Evolutionary conservation across 1,284 basidiomycete genomes (phyloP), one percentile per base, ranked within the genome.

Genomic region (Puccinia coronata): DNA sequence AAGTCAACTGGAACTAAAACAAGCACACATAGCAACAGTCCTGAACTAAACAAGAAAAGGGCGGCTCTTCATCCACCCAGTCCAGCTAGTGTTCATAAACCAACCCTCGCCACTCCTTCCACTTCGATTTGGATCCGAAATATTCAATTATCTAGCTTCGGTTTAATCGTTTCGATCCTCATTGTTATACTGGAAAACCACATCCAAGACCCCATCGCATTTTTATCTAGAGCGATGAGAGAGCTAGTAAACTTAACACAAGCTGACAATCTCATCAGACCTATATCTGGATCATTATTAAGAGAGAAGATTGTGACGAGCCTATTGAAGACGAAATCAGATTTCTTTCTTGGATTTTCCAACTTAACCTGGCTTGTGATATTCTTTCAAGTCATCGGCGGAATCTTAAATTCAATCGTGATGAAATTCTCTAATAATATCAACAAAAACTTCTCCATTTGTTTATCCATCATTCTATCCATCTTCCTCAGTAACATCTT

Each of bases 341-440:
- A 43, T 0, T 80, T 80, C 28, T 79, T 55, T 31, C 36, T 3
- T 2, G 85, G 86, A 51, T 87, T 87, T 82, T 84, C 84, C 61
- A 55, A 79, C 11, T 83, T 86, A 74, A 84, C 84, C 0, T 87
- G 85, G 86, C 82, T 84, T 36, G 86, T 86, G 36, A 84, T 87
- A 51, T 78, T 83, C 43, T 82, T 86, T n/a, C 86, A 87, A 74
- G 85, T 86, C 12, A 82, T 84, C 2, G 86, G 86, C 47, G 86
- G 86, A 12, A 82, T 87, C 6, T 82, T 86, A 6, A 86, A 85
- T 73, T 86, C 86, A 81, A 75, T 85, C 81, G 84, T 84, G 31
- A 85, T 87, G 82, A 85, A 86, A 81, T 83, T 86, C 67, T 85
- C 86, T 25, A 86, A 87, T 84, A 87, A 86, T 79, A 85, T 87